These are phyloP conservation scores for Arthroderma uncinatum DNA, from an alignment of 2,329 filamentous ascomycete genomes.

Conservation along the genomic window DNA sequence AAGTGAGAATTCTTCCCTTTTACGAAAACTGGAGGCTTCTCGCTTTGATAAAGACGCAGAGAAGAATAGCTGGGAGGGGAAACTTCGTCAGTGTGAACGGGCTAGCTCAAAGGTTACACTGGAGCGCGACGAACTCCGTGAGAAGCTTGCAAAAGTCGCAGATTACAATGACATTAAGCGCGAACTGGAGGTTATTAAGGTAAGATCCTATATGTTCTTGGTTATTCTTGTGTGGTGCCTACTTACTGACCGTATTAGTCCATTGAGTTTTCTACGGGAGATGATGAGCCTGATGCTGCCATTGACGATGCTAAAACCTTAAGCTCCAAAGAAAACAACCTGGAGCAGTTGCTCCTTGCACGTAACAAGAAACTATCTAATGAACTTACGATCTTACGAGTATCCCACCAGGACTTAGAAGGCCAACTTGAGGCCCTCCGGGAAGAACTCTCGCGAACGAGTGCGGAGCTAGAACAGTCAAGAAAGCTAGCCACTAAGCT, in stretches of 20 bases:
- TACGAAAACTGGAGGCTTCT: constrained; percentile 75
- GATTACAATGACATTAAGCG: constrained; percentile 96
- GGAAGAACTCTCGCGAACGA: constrained; percentile 70
- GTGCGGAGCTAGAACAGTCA: constrained; percentile 74
- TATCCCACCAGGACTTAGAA: constrained; percentile 89
- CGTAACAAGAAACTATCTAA: constrained; percentile 95
- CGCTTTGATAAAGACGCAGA: constrained; percentile 74
- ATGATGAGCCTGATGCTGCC: constrained; percentile 48
- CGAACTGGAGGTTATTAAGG: constrained; percentile 86
- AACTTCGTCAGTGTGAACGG: constrained; percentile 66
- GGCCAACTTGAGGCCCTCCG: constrained; percentile 66
- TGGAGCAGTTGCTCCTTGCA: constrained; percentile 82
- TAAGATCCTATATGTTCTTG: constrained; percentile 20
- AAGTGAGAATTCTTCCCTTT: constrained; percentile 83
- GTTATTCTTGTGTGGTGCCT: background rate
- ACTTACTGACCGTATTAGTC: constrained; percentile 41
- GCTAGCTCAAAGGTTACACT: constrained; percentile 62
- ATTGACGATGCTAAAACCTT: constrained; percentile 26
- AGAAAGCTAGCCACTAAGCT: constrained; percentile 77
- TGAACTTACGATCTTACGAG: constrained; percentile 80
- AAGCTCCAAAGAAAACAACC: constrained; percentile 60
- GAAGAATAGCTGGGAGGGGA: constrained; percentile 63
- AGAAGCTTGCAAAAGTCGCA: constrained; percentile 75
- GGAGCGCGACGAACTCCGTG: constrained; percentile 68
- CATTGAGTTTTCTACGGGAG: constrained; percentile 88